These are phyloP conservation scores for Gossypium rotundifolium DNA, from an alignment of 345 rosid species.

Conservation along the genomic window DNA sequence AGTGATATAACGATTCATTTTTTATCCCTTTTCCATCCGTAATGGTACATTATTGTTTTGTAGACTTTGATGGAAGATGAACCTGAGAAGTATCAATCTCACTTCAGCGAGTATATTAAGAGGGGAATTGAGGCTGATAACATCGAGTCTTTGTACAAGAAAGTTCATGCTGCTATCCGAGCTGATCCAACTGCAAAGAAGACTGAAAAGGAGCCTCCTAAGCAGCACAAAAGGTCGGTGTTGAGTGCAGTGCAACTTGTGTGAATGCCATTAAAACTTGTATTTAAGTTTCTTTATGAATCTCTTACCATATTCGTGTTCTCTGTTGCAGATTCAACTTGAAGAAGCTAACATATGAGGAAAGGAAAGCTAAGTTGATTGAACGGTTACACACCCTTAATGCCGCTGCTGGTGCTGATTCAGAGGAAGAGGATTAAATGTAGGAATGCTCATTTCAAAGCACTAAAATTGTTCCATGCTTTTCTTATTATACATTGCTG, in stretches of 20 bases:
- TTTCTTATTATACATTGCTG: too few species aligned
- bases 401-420: too few species aligned
- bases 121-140: constrained; percentile 49
- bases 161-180: constrained; percentile 69
- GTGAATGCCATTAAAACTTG: neutral
- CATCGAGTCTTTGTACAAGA: constrained; percentile 56
- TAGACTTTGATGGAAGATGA: constrained; percentile 56
- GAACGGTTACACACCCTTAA: too few species aligned
- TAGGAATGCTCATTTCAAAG: too few species aligned
- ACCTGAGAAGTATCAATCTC: constrained; percentile 67
- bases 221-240: constrained; percentile 57
- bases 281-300: neutral
- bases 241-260: neutral
- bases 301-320: neutral
- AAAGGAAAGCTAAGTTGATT: too few species aligned
- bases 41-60: neutral
- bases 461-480: too few species aligned
- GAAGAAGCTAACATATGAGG: neutral
- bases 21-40: neutral
- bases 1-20: neutral
- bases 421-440: too few species aligned
- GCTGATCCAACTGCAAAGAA: constrained; percentile 54
- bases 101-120: constrained; percentile 57
- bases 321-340: neutral
- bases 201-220: constrained; percentile 42